Evolutionary conservation across 768 basidiomycete genomes (phyloP).

Genomic region (Phylloporus sp.): DNA sequence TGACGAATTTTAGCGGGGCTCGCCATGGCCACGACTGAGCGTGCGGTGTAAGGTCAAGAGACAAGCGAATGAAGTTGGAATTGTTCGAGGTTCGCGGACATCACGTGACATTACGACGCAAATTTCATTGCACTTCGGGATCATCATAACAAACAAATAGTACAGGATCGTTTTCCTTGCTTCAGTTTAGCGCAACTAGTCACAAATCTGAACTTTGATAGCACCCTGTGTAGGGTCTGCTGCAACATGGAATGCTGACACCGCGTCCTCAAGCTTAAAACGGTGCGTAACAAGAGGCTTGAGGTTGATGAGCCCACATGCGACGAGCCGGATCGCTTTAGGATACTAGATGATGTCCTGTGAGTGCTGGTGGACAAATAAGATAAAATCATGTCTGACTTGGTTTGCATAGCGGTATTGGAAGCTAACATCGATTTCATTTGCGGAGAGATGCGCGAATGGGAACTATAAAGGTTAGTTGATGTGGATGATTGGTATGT

Average conservation of each 20-base stretch:
- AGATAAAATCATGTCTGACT: constrained; percentile 21
- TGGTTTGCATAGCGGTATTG: constrained; percentile 69
- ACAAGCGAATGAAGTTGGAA: neutral
- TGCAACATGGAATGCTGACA: constrained; percentile 73
- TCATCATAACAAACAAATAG: neutral
- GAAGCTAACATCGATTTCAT: constrained; percentile 65
- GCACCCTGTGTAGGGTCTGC: constrained; percentile 63
- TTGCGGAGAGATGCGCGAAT: constrained; percentile 68
- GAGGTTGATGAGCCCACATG: constrained; percentile 63
- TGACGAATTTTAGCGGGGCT: constrained; percentile 31
- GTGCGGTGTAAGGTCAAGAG: constrained; percentile 4
- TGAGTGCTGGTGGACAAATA: neutral
- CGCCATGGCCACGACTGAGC: constrained; percentile 24
- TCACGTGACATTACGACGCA: constrained; percentile 20
- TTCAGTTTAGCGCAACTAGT: constrained; percentile 28
- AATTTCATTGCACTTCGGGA: neutral
- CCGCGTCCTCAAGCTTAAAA: constrained; percentile 66
- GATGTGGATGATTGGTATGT: neutral
- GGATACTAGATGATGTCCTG: constrained; percentile 50
- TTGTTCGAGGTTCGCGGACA: no score
- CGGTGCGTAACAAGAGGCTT: constrained; percentile 79
- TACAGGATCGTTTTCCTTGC: neutral
- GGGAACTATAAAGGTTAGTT: constrained; percentile 43
- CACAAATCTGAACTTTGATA: constrained; percentile 64
- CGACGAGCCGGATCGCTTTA: constrained; percentile 78